Evolutionary conservation across 371 early-diverging fungal genomes (phyloP).

Genomic region (Phascolomyces articulosus): DNA sequence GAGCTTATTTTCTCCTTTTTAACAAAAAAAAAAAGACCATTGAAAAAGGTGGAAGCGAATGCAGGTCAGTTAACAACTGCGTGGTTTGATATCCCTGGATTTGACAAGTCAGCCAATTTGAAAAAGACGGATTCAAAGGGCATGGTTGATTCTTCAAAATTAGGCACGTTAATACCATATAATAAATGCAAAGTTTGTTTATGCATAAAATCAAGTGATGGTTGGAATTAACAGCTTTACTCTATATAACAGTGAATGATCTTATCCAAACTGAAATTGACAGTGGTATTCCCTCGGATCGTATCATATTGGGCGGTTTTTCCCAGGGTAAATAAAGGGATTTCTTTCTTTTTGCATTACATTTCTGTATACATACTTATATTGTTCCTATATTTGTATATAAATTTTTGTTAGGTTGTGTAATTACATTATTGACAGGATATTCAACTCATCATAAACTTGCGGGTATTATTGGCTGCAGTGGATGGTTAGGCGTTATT

Average conservation of each 20-base stretch:
- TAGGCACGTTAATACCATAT: constrained; percentile 35
- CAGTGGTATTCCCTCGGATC: constrained; percentile 76
- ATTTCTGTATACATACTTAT: too few relatives aligned
- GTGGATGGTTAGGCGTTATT: constrained; percentile 81
- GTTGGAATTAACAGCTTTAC: neutral
- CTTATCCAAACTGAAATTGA: constrained; percentile 81
- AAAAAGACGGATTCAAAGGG: constrained; percentile 79
- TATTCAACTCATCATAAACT: constrained; percentile 73
- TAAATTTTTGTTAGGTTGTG: constrained; percentile 51
- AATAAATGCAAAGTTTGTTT: neutral
- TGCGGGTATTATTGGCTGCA: constrained; percentile 68
- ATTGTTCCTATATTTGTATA: too few relatives aligned
- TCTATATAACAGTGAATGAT: constrained; percentile 55
- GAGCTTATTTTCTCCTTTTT: too few relatives aligned
- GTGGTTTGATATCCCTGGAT: constrained; percentile 82
- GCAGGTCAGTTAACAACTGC: constrained; percentile 16
- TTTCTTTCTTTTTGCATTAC: too few relatives aligned
- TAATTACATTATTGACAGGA: constrained; percentile 73
- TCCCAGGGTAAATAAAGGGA: constrained; percentile 92
- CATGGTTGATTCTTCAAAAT: constrained; percentile 65
- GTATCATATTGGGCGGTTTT: constrained; percentile 94
- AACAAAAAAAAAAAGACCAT: constrained; percentile 2
- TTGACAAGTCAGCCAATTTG: constrained; percentile 46
- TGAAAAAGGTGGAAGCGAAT: constrained; percentile 9
- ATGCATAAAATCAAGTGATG: neutral